Conservation (phyloP, 2,329 filamentous ascomycete species). For the Acephala macrosclerotiorum region DNA sequence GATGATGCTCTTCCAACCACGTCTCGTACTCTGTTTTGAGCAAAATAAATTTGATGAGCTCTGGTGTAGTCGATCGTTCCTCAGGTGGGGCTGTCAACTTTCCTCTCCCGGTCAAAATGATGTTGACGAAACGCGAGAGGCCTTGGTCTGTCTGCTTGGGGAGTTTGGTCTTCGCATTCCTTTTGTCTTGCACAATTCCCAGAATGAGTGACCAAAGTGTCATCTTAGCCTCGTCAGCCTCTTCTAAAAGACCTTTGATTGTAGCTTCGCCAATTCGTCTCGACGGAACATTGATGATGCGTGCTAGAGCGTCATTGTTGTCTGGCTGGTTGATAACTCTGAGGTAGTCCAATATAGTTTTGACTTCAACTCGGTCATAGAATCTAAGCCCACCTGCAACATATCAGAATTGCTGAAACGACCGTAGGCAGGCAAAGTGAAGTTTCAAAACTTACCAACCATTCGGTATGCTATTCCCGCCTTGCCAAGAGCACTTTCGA, state of each 20-base stretch:
- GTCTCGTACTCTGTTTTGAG: constrained; percentile 75
- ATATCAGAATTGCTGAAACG: constrained; percentile 13
- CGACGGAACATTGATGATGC: constrained; percentile 85
- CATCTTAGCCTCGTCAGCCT: constrained; percentile 74
- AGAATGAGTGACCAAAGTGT: constrained; percentile 82
- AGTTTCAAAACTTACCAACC: constrained; percentile 65
- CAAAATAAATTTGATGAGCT: constrained; percentile 60
- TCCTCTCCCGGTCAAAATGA: constrained; percentile 63
- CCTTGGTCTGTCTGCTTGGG: constrained; percentile 62
- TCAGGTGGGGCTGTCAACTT: constrained; percentile 52
- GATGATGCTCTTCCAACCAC: constrained; percentile 75
- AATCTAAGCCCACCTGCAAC: constrained; percentile 75
- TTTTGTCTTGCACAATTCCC: constrained; percentile 59
- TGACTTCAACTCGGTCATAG: constrained; percentile 90
- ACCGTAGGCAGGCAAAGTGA: background rate
- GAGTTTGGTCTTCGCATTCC: constrained; percentile 59
- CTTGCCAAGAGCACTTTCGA: constrained; percentile 83
- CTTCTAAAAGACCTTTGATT: constrained; percentile 74
- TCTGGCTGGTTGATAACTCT: constrained; percentile 83
- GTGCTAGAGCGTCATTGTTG: constrained; percentile 84
- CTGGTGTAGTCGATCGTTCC: constrained; percentile 37
- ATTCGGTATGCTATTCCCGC: constrained; percentile 88
- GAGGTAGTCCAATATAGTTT: constrained; percentile 86
- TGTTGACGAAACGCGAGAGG: constrained; percentile 62
- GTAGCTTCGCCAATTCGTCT: constrained; percentile 84